Evolutionary conservation across 1,284 basidiomycete species (phyloP), one percentile per base, ranked within the genome.

Genomic region (Rhizopogon hawkerae): DNA sequence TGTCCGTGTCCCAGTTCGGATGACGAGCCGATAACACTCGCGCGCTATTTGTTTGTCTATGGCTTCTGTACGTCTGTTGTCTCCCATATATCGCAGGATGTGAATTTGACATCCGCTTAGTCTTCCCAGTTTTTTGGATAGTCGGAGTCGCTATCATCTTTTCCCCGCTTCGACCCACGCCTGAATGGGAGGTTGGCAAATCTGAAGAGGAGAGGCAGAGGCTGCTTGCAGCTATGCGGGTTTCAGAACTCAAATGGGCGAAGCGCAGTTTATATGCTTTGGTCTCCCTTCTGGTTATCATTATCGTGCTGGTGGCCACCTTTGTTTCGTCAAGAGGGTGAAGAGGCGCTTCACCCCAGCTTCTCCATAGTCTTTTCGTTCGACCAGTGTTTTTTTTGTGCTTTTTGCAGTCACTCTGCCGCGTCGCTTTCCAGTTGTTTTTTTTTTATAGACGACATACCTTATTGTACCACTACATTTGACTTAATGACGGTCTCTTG

Each of bases 71-170:
- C 49, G 65, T 61, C 2, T 26, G n/a, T 11, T 21, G 3, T 48
- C 2, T 1, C 9, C 16, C 29, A 3, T 5, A 6, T 5, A 13
- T 13, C 7, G 11, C 16, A 13, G 7, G 34, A 51, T 2, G 48
- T 35, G 5, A 11, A 5, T 8, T 10, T 14, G 35, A 21, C 31
- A 24, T 38, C 1, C 0, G 10, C 10, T 21, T 37, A 73, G 72
- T 74, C 48, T 74, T 71, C 57, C 71, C 71, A 4, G 51, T 70
- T 18, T 73, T 74, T 56, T 73, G 73, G 71, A 54, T 63, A 6
- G 55, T 69, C 3, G 71, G 72, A 8, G 59, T 65, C 29, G 60
- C 67, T 54, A 64, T 73, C 55, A 59, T 73, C 42, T 59, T 69
- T 49, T 64, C 60, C 6, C 69, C 71, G 3, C 60, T 74, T 41